These are phyloP conservation scores for Penicillium sp. DNA, from an alignment of 2,329 filamentous ascomycete species.

Conservation along the genomic window DNA sequence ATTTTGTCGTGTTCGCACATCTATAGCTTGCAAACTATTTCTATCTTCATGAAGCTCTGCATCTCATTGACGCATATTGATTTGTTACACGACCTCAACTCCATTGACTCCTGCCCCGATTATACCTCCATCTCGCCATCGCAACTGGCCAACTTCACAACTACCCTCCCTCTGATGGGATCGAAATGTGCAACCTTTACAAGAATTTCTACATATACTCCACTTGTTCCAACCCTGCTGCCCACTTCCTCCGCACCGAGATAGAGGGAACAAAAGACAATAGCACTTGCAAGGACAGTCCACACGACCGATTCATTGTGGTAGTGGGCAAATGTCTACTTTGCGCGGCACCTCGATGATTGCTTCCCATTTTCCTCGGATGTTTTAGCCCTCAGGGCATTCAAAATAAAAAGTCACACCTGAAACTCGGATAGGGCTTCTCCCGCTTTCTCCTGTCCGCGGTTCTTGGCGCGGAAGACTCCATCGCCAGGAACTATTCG, in stretches of 20 bases:
- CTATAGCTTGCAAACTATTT: neutral
- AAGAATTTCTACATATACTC: slow-evolving; percentile 78
- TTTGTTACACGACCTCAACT: neutral
- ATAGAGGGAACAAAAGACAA: slow-evolving; percentile 63
- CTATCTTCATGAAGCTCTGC: neutral
- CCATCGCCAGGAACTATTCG: slow-evolving; percentile 16
- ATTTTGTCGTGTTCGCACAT: slow-evolving; percentile 1
- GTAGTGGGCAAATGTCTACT: slow-evolving; percentile 62
- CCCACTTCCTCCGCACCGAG: slow-evolving; percentile 69
- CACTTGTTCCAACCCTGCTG: slow-evolving; percentile 65
- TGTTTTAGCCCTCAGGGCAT: neutral
- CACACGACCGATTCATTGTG: slow-evolving; percentile 73
- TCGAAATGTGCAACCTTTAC: slow-evolving; percentile 60
- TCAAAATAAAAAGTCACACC: neutral
- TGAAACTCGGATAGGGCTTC: slow-evolving; percentile 2
- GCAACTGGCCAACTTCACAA: neutral
- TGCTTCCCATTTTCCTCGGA: neutral
- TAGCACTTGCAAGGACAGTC: slow-evolving; percentile 58
- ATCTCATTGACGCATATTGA: neutral
- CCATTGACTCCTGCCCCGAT: neutral
- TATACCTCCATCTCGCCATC: neutral
- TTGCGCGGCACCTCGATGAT: slow-evolving; percentile 36
- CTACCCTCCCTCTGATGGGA: slow-evolving; percentile 12
- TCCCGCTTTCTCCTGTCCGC: neutral
- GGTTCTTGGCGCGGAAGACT: slow-evolving; percentile 6